Percentiles rank a stretch among this genome's conserved stretches.
These are phyloP conservation scores for Ulmus americana DNA, from an alignment of 331 rosid genomes.

Conservation along the genomic window DNA sequence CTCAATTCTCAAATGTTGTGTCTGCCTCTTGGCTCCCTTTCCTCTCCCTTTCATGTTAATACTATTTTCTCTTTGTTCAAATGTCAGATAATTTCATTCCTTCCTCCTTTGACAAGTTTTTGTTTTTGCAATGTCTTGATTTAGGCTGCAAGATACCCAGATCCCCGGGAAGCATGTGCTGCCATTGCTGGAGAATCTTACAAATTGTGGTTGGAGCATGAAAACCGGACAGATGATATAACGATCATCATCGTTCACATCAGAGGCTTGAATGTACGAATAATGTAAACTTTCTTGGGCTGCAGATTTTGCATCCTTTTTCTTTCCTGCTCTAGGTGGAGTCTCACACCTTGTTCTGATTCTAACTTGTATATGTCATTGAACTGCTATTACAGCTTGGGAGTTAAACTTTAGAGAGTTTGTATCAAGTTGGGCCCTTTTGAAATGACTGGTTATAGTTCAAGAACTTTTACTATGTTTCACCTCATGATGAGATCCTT, in stretches of 20 bases:
- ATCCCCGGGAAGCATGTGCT: slow-evolving; percentile 96
- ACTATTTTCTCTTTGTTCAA: background rate
- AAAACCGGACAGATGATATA: slow-evolving; percentile 90
- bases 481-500: background rate
- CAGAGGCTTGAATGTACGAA: slow-evolving; percentile 77
- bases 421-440: background rate
- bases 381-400: slow-evolving; percentile 1
- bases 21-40: background rate
- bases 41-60: background rate
- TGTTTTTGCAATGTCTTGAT: slow-evolving; percentile 9
- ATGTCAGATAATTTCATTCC: background rate
- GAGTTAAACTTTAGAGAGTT: background rate
- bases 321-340: slow-evolving; percentile 1
- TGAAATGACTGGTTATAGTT: background rate
- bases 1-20: background rate
- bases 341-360: background rate
- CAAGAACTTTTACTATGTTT: background rate
- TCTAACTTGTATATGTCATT: background rate
- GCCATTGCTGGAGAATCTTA: slow-evolving; percentile 95
- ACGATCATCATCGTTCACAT: slow-evolving; percentile 84
- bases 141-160: slow-evolving; percentile 78
- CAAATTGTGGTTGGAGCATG: slow-evolving; percentile 79
- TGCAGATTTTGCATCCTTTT: slow-evolving; percentile 8
- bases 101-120: background rate
- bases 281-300: slow-evolving; percentile 22